A percentile compares a stretch with the other conserved stretches of the same genome.
phyloP scores from a whole-genome alignment of 176 grass and related monocot genomes.

The Eremochloa ophiuroides region DNA sequence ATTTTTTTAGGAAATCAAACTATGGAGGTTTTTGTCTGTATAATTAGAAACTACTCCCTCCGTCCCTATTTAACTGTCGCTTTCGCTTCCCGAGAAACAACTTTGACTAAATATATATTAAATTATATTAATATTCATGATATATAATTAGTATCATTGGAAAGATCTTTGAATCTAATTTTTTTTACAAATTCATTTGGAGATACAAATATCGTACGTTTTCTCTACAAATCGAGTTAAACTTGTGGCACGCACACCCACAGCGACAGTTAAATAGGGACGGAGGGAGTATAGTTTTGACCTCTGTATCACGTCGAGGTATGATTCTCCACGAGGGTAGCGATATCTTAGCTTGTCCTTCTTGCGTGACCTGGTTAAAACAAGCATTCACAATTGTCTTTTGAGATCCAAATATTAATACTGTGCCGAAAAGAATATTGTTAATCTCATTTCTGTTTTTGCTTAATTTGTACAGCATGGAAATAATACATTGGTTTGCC shows the following conservation, averaged over 20 bases:
- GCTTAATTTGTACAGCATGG: not conserved
- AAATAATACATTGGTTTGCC: not conserved
- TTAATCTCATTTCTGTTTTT: not conserved
- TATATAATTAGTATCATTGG: no score
- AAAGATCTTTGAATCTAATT: no score
- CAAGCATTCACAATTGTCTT: not conserved
- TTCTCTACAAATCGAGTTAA: no score
- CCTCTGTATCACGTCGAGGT: slow-evolving; percentile 99
- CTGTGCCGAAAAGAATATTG: not conserved
- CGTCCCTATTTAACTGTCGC: no score
- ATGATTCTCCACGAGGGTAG: slow-evolving; percentile 95
- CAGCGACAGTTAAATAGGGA: no score
- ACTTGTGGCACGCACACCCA: no score
- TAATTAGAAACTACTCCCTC: not conserved
- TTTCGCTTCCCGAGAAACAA: no score
- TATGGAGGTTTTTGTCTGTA: not conserved
- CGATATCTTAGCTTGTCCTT: slow-evolving; percentile 99
- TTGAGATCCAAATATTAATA: slow-evolving; percentile 7
- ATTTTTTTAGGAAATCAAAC: not conserved
- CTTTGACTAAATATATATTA: no score
- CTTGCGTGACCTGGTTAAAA: slow-evolving; percentile 67
- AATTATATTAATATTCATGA: no score
- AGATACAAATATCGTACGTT: no score
- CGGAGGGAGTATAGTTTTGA: slow-evolving; percentile 36
- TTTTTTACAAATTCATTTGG: no score